phyloP scores from a whole-genome alignment of 768 basidiomycete species.

The Suillus discolor region DNA sequence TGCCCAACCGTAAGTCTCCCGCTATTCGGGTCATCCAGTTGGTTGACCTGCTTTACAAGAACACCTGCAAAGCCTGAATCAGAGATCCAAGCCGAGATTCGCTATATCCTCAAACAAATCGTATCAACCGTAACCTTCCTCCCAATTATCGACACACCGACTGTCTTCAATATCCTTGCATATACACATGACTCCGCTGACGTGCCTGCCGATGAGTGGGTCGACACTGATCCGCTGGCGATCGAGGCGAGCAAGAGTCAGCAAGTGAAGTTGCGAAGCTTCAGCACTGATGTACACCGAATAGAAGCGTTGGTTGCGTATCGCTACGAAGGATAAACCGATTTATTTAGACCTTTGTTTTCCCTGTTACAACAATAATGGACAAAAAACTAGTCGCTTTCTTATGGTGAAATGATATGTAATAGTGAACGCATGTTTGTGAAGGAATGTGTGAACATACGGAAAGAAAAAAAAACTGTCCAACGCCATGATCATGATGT shows the following conservation, averaged over 20 bases:
- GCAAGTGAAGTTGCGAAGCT: conserved; percentile 92
- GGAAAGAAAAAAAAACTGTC: neutral
- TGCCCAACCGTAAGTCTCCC: conserved; percentile 48
- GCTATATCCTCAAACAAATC: conserved; percentile 97
- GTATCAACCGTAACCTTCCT: conserved; percentile 96
- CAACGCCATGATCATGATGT: neutral
- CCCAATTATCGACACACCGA: conserved; percentile 92
- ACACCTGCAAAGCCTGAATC: conserved; percentile 70
- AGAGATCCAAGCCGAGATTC: conserved; percentile 96
- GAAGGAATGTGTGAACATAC: conserved; percentile 2
- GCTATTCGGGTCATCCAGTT: conserved; percentile 9
- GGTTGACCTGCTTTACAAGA: conserved; percentile 29
- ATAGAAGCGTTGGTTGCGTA: conserved; percentile 99
- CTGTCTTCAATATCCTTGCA: conserved; percentile 96
- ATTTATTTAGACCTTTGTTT: conserved; percentile 3
- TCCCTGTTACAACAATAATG: neutral
- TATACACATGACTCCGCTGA: conserved; percentile 93
- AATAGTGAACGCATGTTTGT: conserved; percentile 6
- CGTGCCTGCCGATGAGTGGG: conserved; percentile 92
- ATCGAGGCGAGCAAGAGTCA: conserved; percentile 94
- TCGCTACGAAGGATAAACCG: conserved; percentile 75
- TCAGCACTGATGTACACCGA: conserved; percentile 97
- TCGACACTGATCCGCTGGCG: conserved; percentile 89
- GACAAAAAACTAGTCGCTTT: conserved; percentile 8
- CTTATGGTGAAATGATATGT: neutral